Percentiles rank a stretch among this genome's conserved stretches.
Evolutionary conservation across 176 grass and related monocot species (phyloP).

Genomic region (Tuctoria greenei): DNA sequence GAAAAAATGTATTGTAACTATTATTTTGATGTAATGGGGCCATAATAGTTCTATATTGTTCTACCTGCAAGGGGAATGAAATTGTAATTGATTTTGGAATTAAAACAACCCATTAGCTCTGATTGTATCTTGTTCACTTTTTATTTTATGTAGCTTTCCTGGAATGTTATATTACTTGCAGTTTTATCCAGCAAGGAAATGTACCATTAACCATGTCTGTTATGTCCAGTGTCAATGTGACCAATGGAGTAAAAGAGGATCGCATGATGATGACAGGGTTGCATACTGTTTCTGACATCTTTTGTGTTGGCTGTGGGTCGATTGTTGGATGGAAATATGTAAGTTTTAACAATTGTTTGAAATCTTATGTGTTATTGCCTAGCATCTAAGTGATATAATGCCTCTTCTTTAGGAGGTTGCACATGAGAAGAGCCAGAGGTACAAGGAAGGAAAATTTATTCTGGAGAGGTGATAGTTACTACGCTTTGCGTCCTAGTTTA

Average conservation of each 20-base stretch:
- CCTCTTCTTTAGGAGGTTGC: conserved; percentile 63
- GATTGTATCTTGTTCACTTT: neutral
- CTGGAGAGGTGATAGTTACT: conserved; percentile 71
- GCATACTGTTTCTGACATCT: conserved; percentile 96
- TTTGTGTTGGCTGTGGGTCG: conserved; percentile 96
- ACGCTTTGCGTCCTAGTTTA: neutral
- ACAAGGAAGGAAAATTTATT: conserved; percentile 99
- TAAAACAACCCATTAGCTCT: neutral
- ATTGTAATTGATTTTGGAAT: neutral
- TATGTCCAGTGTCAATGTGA: conserved; percentile 84
- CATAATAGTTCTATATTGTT: neutral
- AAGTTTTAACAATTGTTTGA: conserved; percentile 35
- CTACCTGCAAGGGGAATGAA: neutral
- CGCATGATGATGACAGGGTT: conserved; percentile 86
- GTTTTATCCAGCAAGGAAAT: neutral
- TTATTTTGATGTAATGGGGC: neutral
- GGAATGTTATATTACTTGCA: neutral
- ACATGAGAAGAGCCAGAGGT: conserved; percentile 81
- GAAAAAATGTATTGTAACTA: neutral
- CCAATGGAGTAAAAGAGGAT: conserved; percentile 76
- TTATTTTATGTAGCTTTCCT: neutral
- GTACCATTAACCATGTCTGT: conserved; percentile 29
- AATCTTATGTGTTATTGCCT: conserved; percentile 26
- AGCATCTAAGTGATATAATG: conserved; percentile 27
- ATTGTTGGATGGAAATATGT: conserved; percentile 99